Conservation (phyloP, 768 basidiomycete genomes). For the Tremella mesenterica region DNA sequence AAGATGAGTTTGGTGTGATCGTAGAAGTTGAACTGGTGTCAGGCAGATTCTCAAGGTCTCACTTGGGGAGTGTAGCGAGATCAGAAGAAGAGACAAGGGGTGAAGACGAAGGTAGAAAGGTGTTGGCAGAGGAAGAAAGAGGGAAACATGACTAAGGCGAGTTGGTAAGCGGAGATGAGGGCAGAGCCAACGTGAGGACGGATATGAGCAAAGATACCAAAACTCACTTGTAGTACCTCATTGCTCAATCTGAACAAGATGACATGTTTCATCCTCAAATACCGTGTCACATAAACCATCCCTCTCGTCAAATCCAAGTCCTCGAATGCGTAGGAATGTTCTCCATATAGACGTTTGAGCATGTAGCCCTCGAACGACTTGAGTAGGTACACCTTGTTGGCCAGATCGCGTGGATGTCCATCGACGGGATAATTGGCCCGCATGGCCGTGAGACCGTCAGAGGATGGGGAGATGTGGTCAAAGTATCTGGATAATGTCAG, state of each 20-base stretch:
- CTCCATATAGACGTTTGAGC: slow-evolving; percentile 76
- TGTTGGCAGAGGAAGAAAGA: no score
- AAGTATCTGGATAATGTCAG: slow-evolving; percentile 57
- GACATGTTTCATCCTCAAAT: slow-evolving; percentile 91
- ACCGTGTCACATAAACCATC: slow-evolving; percentile 94
- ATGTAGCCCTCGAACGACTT: slow-evolving; percentile 94
- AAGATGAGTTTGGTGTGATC: slow-evolving; percentile 94
- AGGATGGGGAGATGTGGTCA: slow-evolving; percentile 63
- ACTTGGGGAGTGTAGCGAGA: background rate
- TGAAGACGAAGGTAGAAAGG: no score
- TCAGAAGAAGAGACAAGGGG: background rate
- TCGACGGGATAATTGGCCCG: slow-evolving; percentile 50
- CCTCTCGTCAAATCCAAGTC: slow-evolving; percentile 62
- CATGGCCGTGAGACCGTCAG: slow-evolving; percentile 8
- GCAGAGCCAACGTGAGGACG: background rate
- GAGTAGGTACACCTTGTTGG: slow-evolving; percentile 82
- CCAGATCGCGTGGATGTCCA: slow-evolving; percentile 64
- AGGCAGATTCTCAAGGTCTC: background rate
- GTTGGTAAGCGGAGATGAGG: no score
- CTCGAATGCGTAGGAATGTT: slow-evolving; percentile 72
- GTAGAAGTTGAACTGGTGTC: slow-evolving; percentile 86
- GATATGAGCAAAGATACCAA: background rate
- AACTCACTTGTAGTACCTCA: slow-evolving; percentile 78
- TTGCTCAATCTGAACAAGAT: slow-evolving; percentile 95
- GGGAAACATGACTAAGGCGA: no score